These are phyloP conservation scores for Cyphellophora europaea DNA, from an alignment of 2,329 filamentous ascomycete species.

Conservation along the genomic window DNA sequence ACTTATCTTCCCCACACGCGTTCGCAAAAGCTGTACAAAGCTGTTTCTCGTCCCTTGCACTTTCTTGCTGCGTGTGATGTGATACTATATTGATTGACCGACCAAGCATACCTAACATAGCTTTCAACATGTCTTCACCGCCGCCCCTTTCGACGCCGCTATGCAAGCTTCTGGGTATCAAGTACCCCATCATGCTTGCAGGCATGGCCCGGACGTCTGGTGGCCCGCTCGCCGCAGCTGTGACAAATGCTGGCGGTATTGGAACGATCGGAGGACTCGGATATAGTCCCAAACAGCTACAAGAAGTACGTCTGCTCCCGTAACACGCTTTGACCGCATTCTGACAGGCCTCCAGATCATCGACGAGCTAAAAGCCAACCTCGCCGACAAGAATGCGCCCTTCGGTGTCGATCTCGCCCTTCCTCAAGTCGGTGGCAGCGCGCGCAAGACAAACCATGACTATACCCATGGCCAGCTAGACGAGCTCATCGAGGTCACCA, in stretches of 20 bases:
- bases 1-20: too few relatives aligned
- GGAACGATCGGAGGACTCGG: conserved; percentile 55
- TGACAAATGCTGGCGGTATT: conserved; percentile 80
- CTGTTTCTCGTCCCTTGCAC: too few relatives aligned
- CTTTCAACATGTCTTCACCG: conserved; percentile 17
- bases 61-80: too few relatives aligned
- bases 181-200: conserved; percentile 82
- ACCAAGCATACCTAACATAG: too few relatives aligned
- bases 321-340: neutral
- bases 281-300: conserved; percentile 64
- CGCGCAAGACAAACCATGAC: conserved; percentile 88
- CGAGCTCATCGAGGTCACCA: conserved; percentile 77
- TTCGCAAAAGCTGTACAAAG: too few relatives aligned
- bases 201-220: conserved; percentile 86
- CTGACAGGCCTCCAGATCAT: conserved; percentile 68
- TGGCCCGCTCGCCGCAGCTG: conserved; percentile 69
- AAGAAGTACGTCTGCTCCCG: conserved; percentile 30
- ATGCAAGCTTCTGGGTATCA: conserved; percentile 68
- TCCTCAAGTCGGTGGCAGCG: conserved; percentile 74
- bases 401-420: conserved; percentile 90
- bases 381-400: conserved; percentile 58
- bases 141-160: conserved; percentile 63
- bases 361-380: conserved; percentile 70
- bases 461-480: conserved; percentile 86
- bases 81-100: too few relatives aligned